Evolutionary conservation across 768 basidiomycete species (phyloP), one percentile per base, ranked within the genome.

Genomic region (Scleroderma citrinum): DNA sequence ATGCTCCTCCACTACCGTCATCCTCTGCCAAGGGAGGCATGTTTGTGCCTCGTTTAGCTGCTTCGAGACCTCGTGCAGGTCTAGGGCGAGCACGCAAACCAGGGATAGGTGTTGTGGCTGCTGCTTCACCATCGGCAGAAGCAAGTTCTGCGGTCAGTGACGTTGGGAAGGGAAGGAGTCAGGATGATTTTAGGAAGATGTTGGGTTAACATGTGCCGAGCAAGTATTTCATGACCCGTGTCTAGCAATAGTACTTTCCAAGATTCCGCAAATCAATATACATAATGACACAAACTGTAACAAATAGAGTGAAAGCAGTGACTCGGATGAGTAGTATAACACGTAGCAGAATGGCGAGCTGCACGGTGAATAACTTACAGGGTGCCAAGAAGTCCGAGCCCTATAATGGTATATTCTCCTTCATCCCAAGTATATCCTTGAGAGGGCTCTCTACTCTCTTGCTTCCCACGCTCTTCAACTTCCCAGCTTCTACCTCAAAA

Each of bases 121-220:
- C 58, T 2, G 48, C 59, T 11, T 19, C 36, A 5, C 42, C 14
- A 16, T 36, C 43, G 7, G 49, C 55, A n/a, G 56, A 56, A 44
- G 47, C 51, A 8, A 42, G 39, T 13, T 21, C 49, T 39, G 23
- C 42, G 6, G 30, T 17, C 34, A 53, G 51, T 29, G 41, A 46
- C 34, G 55, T 52, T 54, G 46, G 58, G 35, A 63, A 66, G 46
- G 73, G 69, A 24, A 83, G 77, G 62, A 79, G 80, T 2, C 92
- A 93, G 62, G 84, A 92, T 56, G 89, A 89, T 57, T 95, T 95
- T 65, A 73, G 92, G 49, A 89, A 83, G 60, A 85, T 94, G 84
- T 64, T 94, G 6, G 59, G 23, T 26, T 42, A 14, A 42, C 7
- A n/a, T n/a, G n/a, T n/a, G n/a, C n/a, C n/a, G n/a, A n/a, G n/a